Evolutionary conservation across 1,284 basidiomycete species (phyloP).

Genomic region (Marasmius tenuissimus): DNA sequence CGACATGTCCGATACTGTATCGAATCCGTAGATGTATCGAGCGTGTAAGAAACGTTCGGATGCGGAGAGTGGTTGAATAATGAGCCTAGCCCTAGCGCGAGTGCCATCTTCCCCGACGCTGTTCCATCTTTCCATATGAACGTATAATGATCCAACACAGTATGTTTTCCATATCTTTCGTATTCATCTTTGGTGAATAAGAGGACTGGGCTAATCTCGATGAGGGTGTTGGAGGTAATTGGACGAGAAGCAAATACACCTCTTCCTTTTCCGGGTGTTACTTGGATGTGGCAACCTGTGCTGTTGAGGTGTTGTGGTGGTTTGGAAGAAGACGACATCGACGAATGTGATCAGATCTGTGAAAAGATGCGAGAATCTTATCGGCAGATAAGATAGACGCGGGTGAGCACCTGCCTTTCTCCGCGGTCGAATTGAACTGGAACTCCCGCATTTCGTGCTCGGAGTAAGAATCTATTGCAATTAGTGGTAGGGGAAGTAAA

Average conservation of each 20-base stretch:
- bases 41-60: constrained; percentile 73
- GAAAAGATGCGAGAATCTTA: not conserved
- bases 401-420: not conserved
- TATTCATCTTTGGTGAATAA: constrained; percentile 77
- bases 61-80: constrained; percentile 75
- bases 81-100: constrained; percentile 87
- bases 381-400: not conserved
- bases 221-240: constrained; percentile 63
- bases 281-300: constrained; percentile 34
- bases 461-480: too few relatives aligned
- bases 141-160: constrained; percentile 81
- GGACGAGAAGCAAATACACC: constrained; percentile 62
- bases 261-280: constrained; percentile 51
- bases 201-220: constrained; percentile 89
- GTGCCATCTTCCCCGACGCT: constrained; percentile 64
- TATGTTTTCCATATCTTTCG: constrained; percentile 64
- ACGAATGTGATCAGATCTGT: not conserved
- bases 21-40: constrained; percentile 54
- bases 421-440: too few relatives aligned
- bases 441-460: too few relatives aligned
- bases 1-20: constrained; percentile 68
- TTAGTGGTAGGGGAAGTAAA: too few relatives aligned
- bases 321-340: constrained; percentile 6
- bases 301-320: constrained; percentile 29
- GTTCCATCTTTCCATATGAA: constrained; percentile 74